These are phyloP conservation scores for Brassica napus DNA, from an alignment of 345 rosid genomes.

Conservation along the genomic window Da-Ae NC_063450.1:27618001-27618500, in stretches of 20 bases:
- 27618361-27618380: neutral
- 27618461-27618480: too few species aligned
- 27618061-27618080: neutral
- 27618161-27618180: neutral
- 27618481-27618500: too few species aligned
- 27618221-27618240: constrained; percentile 38
- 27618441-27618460: too few species aligned
- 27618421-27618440: too few species aligned
- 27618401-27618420: too few species aligned
- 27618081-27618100: constrained; percentile 62
- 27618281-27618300: constrained; percentile 89
- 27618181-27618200: neutral
- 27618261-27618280: constrained; percentile 93
- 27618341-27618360: constrained; percentile 7
- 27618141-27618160: constrained; percentile 72
- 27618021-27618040: constrained; percentile 17
- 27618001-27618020: constrained; percentile 87
- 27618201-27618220: constrained; percentile 6
- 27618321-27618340: neutral
- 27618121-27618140: constrained; percentile 98
- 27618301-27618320: constrained; percentile 71
- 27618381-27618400: too few species aligned
- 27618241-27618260: constrained; percentile 78
- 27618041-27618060: neutral
- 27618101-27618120: constrained; percentile 94